Conservation (phyloP, 257 asterid species). For the Lycium barbarum region DNA sequence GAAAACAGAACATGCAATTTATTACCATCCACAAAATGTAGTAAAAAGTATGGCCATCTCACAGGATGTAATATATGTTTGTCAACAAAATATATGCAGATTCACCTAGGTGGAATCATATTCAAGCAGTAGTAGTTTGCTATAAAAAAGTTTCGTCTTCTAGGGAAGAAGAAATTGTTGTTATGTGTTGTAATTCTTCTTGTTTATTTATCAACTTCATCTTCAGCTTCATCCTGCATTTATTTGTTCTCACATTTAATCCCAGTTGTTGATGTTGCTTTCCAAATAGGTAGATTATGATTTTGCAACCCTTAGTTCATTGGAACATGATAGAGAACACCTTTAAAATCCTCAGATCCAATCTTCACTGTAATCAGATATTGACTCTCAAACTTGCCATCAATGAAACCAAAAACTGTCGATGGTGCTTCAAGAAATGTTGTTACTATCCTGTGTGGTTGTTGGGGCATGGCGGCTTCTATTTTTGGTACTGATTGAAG, state of each 20-base stretch:
- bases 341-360: slow-evolving; percentile 72
- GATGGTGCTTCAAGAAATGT: slow-evolving; percentile 42
- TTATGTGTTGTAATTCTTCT: too few relatives aligned
- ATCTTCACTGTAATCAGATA: slow-evolving; percentile 74
- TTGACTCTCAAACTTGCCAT: slow-evolving; percentile 84
- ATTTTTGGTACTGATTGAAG: slow-evolving; percentile 32
- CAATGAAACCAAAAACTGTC: slow-evolving; percentile 63
- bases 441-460: slow-evolving; percentile 23
- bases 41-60: too few relatives aligned
- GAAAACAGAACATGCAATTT: too few relatives aligned
- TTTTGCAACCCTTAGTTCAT: slow-evolving; percentile 34
- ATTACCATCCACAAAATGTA: too few relatives aligned
- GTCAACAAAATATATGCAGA: too few relatives aligned
- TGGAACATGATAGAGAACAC: slow-evolving; percentile 74
- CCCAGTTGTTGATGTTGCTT: slow-evolving; percentile 39
- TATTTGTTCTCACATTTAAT: neutral
- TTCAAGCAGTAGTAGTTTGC: too few relatives aligned
- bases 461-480: slow-evolving; percentile 32
- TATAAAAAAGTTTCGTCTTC: too few relatives aligned
- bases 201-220: too few relatives aligned
- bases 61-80: too few relatives aligned
- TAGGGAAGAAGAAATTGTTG: too few relatives aligned
- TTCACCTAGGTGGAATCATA: too few relatives aligned
- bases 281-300: slow-evolving; percentile 33
- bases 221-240: too few relatives aligned